Evolutionary conservation across 2,329 filamentous ascomycete species (phyloP).

Genomic region (Aspergillus arachidicola): DNA sequence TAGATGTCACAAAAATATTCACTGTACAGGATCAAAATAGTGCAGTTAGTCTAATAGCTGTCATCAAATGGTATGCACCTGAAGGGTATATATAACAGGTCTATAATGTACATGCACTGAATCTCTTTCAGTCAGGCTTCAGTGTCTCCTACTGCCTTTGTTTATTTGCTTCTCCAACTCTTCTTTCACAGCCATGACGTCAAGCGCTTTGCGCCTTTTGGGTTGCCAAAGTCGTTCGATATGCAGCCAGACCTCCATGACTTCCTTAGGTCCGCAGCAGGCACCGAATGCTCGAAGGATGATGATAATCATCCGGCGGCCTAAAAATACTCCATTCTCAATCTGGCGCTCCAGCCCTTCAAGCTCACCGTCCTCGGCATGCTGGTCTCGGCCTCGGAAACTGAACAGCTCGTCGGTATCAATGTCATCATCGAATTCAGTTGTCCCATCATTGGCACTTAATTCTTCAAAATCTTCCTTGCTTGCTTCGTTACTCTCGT

Average conservation of each 20-base stretch:
- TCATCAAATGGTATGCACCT: constrained; percentile 12
- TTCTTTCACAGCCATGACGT: constrained; percentile 40
- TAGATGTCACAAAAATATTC: constrained; percentile 3
- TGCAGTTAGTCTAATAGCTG: constrained; percentile 3
- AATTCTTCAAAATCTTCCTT: constrained; percentile 13
- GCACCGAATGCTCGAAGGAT: constrained; percentile 44
- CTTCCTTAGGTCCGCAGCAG: constrained; percentile 38
- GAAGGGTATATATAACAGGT: constrained; percentile 25
- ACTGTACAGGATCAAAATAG: constrained; percentile 12
- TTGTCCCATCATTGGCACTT: constrained; percentile 3
- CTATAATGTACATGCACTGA: constrained; percentile 33
- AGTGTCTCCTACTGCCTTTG: constrained; percentile 14
- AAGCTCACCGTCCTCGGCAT: constrained; percentile 11
- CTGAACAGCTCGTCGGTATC: constrained; percentile 19
- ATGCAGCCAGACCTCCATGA: constrained; percentile 42
- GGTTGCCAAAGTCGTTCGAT: constrained; percentile 45
- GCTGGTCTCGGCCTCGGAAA: constrained; percentile 7
- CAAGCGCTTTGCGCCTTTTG: constrained; percentile 36
- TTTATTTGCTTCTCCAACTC: constrained; percentile 41
- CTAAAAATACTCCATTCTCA: constrained; percentile 45
- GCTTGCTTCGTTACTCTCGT: constrained; percentile 3
- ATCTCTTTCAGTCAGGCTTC: neutral
- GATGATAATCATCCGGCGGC: constrained; percentile 42
- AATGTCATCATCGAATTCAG: constrained; percentile 12
- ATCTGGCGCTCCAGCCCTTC: constrained; percentile 33